Evolutionary conservation across 129 eudicot genomes (phyloP).

Genomic region (sunflower (Helianthus annuus)): HanXRQr2.0-SUNRISE NC_035437.2:4715202-4715701

Average conservation of each 20-base stretch:
- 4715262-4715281: conserved; percentile 52
- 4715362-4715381: not conserved
- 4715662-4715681: no score
- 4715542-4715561: no score
- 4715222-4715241: conserved; percentile 51
- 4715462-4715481: conserved; percentile 74
- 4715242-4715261: conserved; percentile 91
- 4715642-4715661: no score
- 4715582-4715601: no score
- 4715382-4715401: not conserved
- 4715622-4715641: no score
- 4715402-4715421: not conserved
- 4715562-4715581: no score
- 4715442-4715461: conserved; percentile 64
- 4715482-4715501: conserved; percentile 69
- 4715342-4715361: not conserved
- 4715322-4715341: conserved; percentile 76
- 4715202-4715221: conserved; percentile 46
- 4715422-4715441: conserved; percentile 51
- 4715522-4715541: conserved; percentile 54
- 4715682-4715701: no score
- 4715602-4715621: no score
- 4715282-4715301: conserved; percentile 78
- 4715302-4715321: conserved; percentile 67
- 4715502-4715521: conserved; percentile 46